phyloP scores from a whole-genome alignment of 176 grass and related monocot genomes.

The Carex littledalei region DNA sequence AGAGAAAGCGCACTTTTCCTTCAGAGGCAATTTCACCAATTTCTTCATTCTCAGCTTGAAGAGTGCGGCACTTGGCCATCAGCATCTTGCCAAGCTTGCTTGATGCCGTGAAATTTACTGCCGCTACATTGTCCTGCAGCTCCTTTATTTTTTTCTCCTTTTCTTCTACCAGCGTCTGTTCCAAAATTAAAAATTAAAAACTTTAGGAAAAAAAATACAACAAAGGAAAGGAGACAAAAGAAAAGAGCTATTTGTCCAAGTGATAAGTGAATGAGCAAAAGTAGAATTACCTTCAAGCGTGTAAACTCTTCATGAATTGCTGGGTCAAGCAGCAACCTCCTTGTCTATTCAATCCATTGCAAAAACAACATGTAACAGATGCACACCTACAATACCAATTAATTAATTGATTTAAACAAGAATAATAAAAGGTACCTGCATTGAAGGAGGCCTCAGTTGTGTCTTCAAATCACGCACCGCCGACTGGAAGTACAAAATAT shows the following conservation, averaged over 20 bases:
- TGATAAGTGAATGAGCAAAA: background rate
- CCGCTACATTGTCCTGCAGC: constrained; percentile 94
- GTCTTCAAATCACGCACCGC: constrained; percentile 94
- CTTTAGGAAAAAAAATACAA: background rate
- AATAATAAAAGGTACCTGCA: constrained; percentile 62
- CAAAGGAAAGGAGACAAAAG: background rate
- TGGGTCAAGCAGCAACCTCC: constrained; percentile 93
- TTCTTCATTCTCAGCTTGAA: constrained; percentile 97
- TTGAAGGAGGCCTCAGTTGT: constrained; percentile 91
- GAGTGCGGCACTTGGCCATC: constrained; percentile 90
- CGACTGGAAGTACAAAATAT: constrained; percentile 50
- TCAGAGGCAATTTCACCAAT: constrained; percentile 99
- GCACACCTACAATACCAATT: background rate
- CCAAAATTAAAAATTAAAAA: constrained; percentile 15
- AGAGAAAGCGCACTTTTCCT: constrained; percentile 66
- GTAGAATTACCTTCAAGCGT: constrained; percentile 60
- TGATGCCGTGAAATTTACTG: constrained; percentile 91
- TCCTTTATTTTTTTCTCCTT: constrained; percentile 99
- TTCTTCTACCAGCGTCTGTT: constrained; percentile 79
- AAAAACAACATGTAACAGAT: constrained; percentile 7
- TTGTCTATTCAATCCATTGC: constrained; percentile 52
- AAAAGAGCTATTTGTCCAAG: background rate
- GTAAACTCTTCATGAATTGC: constrained; percentile 99
- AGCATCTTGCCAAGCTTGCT: constrained; percentile 95
- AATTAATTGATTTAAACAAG: constrained; percentile 10